A percentile compares a stretch with the other conserved stretches of the same genome.
Evolutionary conservation across 352 stramenopile genomes (phyloP).

Genomic region (Globisporangium heterothallicum): DNA sequence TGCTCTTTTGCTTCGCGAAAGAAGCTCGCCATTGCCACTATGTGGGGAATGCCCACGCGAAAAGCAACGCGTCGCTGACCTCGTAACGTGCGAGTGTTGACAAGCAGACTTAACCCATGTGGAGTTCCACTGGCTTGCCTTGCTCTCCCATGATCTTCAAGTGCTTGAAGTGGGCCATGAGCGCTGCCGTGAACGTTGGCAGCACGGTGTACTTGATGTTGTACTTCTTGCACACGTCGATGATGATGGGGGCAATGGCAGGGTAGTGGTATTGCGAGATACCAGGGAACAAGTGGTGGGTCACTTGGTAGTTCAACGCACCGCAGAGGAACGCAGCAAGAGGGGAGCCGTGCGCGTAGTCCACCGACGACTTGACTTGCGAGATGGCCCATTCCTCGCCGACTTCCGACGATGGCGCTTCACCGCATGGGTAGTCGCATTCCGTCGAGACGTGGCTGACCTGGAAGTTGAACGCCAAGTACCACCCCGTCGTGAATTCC

Average conservation of each 20-base stretch:
- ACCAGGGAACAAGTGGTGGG: slow-evolving; percentile 89
- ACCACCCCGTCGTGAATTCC: slow-evolving; percentile 90
- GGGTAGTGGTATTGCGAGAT: slow-evolving; percentile 94
- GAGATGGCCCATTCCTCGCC: slow-evolving; percentile 90
- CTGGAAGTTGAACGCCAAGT: slow-evolving; percentile 93
- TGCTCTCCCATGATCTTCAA: slow-evolving; percentile 86
- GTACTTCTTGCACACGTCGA: slow-evolving; percentile 91
- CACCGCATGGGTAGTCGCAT: slow-evolving; percentile 83
- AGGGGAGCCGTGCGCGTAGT: slow-evolving; percentile 84
- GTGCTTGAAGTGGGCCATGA: slow-evolving; percentile 85
- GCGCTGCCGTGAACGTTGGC: slow-evolving; percentile 70
- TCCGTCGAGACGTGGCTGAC: slow-evolving; percentile 88
- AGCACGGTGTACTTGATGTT: slow-evolving; percentile 90
- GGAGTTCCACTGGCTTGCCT: slow-evolving; percentile 69
- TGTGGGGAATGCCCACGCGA: no score
- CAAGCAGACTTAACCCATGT: slow-evolving; percentile 73
- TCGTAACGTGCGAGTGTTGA: no score
- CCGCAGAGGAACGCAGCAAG: slow-evolving; percentile 92
- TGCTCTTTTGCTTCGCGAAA: not conserved
- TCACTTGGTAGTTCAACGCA: slow-evolving; percentile 97
- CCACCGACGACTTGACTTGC: slow-evolving; percentile 93
- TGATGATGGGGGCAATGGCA: slow-evolving; percentile 90
- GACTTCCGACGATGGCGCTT: slow-evolving; percentile 54
- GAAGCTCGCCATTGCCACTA: not conserved
- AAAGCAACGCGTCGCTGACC: no score